Base-by-base conservation (phyloP, 768 basidiomycete genomes). In the Amyloporia xantha region DNA sequence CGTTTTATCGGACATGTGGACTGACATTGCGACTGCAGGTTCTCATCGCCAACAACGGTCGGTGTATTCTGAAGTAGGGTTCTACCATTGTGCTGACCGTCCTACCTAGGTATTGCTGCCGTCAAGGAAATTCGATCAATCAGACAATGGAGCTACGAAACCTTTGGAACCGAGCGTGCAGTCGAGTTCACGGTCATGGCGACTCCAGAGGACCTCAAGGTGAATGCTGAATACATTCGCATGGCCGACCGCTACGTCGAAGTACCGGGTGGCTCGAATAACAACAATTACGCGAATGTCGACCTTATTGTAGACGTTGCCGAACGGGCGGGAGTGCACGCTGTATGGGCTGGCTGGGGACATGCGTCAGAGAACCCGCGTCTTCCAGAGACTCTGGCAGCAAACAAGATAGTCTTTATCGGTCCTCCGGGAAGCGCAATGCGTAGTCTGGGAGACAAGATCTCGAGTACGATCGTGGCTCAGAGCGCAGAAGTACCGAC, bases 171-270 rank as follows among this genome's bases (percentile, higher is more conserved):
- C 47, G 96, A 99, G 64, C 86, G 91, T 57, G 90, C 88, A 47
- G 78, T 99, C 70, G 94, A 99, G 66, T 98, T 99, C 75, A 95
- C 93, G 33, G 96, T 98, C 52, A 98, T 99, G 96, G 93, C 96
- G 44, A 99, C 96, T 11, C 96, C 96, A 20, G 96, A 99, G 66
- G 95, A 97, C 71, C 74, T 98, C 55, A 91, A 92, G 67, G 94
- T 97, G 67, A 99, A 99, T 61, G 96, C 96, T 26, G 96, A 99
- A 62, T 99, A 99, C 69, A 99, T 99, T 67, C 87, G 96, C 53
- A 99, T 99, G 96, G 96, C 96, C 37, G 96, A 99, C 66, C 86
- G 93, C 59, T 98, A 96, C 64, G 87, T 99, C 62, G 96, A 99
- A 68, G 96, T 99, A 7, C 94, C 96, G 17, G 96, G 96, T 52